These are phyloP conservation scores for Arthromyces matolae DNA, from an alignment of 768 basidiomycete species.

Conservation along the genomic window DNA sequence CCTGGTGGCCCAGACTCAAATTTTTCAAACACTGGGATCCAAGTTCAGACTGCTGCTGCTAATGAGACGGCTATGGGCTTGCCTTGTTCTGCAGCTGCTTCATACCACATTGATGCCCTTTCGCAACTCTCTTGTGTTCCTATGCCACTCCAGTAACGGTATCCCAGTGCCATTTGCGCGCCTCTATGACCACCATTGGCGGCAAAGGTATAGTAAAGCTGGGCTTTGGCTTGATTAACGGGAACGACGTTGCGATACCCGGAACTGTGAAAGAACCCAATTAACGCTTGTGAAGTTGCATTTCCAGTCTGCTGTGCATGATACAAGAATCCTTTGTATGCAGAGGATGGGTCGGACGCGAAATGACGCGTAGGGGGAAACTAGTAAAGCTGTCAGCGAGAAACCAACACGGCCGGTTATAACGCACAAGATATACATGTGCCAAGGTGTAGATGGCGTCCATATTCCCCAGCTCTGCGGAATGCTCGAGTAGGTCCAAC, in stretches of 20 bases:
- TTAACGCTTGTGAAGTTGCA: constrained; percentile 77
- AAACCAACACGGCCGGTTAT: neutral
- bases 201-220: constrained; percentile 92
- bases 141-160: constrained; percentile 95
- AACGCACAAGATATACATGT: constrained; percentile 61
- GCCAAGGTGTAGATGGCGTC: constrained; percentile 72
- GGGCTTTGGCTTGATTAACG: constrained; percentile 74
- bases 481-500: constrained; percentile 74
- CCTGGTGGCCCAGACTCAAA: constrained; percentile 88
- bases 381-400: constrained; percentile 31
- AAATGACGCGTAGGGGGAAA: constrained; percentile 74
- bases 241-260: constrained; percentile 68
- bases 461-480: constrained; percentile 70
- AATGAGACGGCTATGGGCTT: neutral
- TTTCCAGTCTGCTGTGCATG: constrained; percentile 76
- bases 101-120: constrained; percentile 84
- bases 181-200: constrained; percentile 84
- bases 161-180: constrained; percentile 90
- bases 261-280: constrained; percentile 87
- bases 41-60: neutral
- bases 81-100: constrained; percentile 85
- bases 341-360: constrained; percentile 53
- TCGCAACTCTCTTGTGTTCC: constrained; percentile 85
- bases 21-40: constrained; percentile 62
- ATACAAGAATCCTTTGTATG: constrained; percentile 56